These are phyloP conservation scores for Fusarium sp. DNA, from an alignment of 2,329 filamentous ascomycete species.

Conservation along the genomic window DNA sequence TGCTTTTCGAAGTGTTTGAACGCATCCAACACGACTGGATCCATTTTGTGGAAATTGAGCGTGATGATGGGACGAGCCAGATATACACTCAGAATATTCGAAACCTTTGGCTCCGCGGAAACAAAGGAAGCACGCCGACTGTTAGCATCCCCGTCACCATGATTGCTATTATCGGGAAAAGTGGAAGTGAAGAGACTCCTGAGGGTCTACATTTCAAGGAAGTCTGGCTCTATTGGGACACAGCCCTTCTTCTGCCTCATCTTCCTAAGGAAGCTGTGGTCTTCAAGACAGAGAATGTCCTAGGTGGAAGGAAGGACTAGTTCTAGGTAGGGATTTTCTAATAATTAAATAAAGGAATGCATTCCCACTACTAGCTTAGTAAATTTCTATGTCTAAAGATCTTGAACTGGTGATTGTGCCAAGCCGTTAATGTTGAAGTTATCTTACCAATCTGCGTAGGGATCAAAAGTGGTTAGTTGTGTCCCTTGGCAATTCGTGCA, in stretches of 20 bases:
- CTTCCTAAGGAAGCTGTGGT: not conserved
- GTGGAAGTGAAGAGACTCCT: not conserved
- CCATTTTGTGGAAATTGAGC: not conserved
- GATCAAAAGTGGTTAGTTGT: too few species aligned
- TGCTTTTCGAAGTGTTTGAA: not conserved
- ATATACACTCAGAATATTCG: not conserved
- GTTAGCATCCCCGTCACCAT: not conserved
- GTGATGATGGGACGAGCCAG: not conserved
- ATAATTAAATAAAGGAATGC: too few species aligned
- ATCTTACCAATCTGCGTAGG: too few species aligned
- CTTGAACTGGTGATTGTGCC: too few species aligned
- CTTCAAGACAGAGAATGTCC: not conserved
- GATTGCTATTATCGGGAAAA: not conserved
- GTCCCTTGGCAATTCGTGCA: too few species aligned
- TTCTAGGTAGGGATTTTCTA: too few species aligned
- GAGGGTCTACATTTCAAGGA: not conserved
- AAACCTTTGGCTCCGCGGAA: not conserved
- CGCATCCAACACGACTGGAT: not conserved
- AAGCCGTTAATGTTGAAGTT: too few species aligned
- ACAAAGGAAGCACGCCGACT: not conserved
- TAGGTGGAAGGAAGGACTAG: not conserved
- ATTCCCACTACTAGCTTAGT: too few species aligned
- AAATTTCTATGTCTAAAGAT: too few species aligned
- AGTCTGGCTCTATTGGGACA: slow-evolving; percentile 1
- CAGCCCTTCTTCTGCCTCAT: not conserved